Base-by-base conservation (phyloP, 805 yeast genomes). In the Kurtzmaniella cleridarum region DNA sequence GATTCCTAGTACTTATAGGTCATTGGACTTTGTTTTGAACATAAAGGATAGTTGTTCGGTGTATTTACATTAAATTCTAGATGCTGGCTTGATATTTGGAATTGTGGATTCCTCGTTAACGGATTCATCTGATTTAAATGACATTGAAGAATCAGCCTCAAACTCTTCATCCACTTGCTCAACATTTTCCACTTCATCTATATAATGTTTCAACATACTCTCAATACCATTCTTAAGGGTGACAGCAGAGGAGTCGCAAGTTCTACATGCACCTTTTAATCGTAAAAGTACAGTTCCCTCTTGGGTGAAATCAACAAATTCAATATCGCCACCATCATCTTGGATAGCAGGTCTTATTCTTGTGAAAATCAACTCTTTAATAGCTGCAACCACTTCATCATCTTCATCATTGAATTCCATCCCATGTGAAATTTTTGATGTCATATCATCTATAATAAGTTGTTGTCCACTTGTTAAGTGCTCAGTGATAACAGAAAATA, bases 301-400 rank as follows among this genome's bases (percentile, higher is more conserved):
- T 44, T 77, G 79, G 14, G 46, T 48, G 51, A 81, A 80, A 1
- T 66, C 64, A 27, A 81, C 78, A 59, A 79, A 81, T 49, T 79
- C 85, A 33, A 81, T 74, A 51, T 81, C 88, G 3, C 88, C 88
- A 34, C 88, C 88, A 51, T 81, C 88, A 43, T 81, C 88, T 54
- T 79, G 85, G 44, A 81, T 71, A 0, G 87, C 86, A 1, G 88
- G 88, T 54, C 84, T 71, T 35, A 81, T 81, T 52, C 84, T 69
- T 1, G 88, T 81, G 54, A 78, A 79, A 28, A 81, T 78, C 46
- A 81, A 60, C 55, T 81, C 88, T 48, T 81, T 81, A 49, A 81
- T 81, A 75, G 80, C 81, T 18, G 73, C 69, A 5, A 79, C 76
- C 14, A 81, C 64, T 45, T 81, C 88, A 43, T 79, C 85, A 45